Conservation (phyloP, 805 yeast species). For the Sugiyamaella americana region DNA sequence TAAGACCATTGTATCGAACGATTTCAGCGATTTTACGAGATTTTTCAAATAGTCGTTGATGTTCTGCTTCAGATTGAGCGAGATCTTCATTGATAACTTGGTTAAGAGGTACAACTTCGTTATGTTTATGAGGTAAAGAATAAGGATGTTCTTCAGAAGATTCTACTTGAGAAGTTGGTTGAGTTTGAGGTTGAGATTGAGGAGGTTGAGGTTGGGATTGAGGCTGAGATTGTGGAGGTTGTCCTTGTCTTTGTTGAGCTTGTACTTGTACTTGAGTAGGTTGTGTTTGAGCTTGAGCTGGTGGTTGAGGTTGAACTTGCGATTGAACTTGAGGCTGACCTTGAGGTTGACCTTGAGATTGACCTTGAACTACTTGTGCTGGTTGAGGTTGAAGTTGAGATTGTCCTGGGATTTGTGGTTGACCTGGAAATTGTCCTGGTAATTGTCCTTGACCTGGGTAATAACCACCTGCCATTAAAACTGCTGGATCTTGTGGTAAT, state of each 20-base stretch:
- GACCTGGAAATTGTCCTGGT: slow-evolving; percentile 1
- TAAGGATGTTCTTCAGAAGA: slow-evolving; percentile 9
- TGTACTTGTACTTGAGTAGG: slow-evolving; percentile 1
- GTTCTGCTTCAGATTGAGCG: slow-evolving; percentile 17
- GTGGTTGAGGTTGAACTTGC: slow-evolving; percentile 6
- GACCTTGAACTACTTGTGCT: slow-evolving; percentile 8
- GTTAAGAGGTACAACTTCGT: slow-evolving; percentile 12
- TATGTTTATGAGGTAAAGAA: slow-evolving; percentile 5
- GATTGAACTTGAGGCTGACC: slow-evolving; percentile 1
- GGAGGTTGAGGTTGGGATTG: slow-evolving; percentile 26
- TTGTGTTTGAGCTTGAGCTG: neutral
- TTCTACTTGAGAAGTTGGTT: neutral
- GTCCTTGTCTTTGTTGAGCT: slow-evolving; percentile 11
- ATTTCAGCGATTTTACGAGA: slow-evolving; percentile 35
- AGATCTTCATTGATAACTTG: slow-evolving; percentile 21
- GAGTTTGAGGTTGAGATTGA: slow-evolving; percentile 5
- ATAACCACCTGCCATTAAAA: slow-evolving; percentile 2
- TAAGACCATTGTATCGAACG: slow-evolving; percentile 79
- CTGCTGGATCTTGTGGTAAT: slow-evolving; percentile 17
- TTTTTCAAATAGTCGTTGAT: slow-evolving; percentile 17
- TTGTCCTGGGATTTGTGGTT: slow-evolving; percentile 11
- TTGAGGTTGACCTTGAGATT: slow-evolving; percentile 3
- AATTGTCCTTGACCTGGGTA: slow-evolving; percentile 8
- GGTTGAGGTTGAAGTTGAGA: slow-evolving; percentile 8
- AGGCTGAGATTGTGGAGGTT: slow-evolving; percentile 18